phyloP scores from a whole-genome alignment of 2,329 filamentous ascomycete genomes.

The Colletotrichum eremochloae region DNA sequence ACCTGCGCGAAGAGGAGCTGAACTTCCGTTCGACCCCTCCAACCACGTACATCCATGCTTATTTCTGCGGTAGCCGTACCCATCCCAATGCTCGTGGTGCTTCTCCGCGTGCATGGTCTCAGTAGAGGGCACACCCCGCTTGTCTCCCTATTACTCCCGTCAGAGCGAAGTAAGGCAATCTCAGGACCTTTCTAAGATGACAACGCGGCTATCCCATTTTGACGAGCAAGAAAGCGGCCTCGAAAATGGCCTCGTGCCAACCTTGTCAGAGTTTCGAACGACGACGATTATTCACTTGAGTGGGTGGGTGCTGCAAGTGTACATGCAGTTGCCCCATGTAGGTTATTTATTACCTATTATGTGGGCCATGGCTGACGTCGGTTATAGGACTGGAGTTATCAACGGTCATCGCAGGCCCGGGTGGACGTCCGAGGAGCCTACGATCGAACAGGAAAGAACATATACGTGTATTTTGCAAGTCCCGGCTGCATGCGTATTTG shows the following conservation, averaged over 20 bases:
- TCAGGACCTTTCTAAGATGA: neutral
- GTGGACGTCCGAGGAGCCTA: slow-evolving; percentile 7
- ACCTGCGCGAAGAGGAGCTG: slow-evolving; percentile 28
- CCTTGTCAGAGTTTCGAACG: slow-evolving; percentile 1
- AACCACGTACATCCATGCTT: slow-evolving; percentile 17
- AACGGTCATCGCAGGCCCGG: slow-evolving; percentile 4
- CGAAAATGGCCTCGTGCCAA: slow-evolving; percentile 11
- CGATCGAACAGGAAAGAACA: slow-evolving; percentile 17
- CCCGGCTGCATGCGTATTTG: slow-evolving; percentile 30
- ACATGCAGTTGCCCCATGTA: slow-evolving; percentile 1
- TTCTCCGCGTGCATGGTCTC: slow-evolving; percentile 22
- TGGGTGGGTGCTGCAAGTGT: slow-evolving; percentile 22
- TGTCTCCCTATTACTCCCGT: neutral
- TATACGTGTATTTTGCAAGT: slow-evolving; percentile 20
- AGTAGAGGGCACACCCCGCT: neutral
- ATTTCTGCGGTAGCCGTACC: neutral
- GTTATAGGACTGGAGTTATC: slow-evolving; percentile 11
- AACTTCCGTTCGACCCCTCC: slow-evolving; percentile 39
- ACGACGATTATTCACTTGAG: neutral
- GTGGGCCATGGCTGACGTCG: slow-evolving; percentile 37
- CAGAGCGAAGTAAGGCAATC: neutral
- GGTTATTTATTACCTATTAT: slow-evolving; percentile 31
- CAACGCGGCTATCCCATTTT: neutral
- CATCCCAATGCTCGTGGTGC: neutral
- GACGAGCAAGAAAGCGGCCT: neutral